Evolutionary conservation across 108 stramenopile genomes (phyloP).

Genomic region (Nitzschia sp.): DNA sequence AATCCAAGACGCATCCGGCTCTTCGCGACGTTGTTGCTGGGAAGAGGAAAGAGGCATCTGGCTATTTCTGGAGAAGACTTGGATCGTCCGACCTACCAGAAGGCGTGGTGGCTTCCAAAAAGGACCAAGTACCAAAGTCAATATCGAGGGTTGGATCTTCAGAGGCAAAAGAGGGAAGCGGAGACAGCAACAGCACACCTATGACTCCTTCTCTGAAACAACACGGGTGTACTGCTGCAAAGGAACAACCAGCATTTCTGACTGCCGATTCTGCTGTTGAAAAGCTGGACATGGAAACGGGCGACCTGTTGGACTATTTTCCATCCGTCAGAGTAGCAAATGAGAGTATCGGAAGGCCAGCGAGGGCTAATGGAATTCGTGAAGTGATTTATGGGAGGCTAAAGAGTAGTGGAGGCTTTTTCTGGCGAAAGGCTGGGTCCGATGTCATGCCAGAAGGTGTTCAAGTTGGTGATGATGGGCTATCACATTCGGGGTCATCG

Average conservation of each 20-base stretch:
- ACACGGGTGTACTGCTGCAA: too few relatives aligned
- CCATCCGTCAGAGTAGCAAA: background rate
- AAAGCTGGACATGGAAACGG: constrained; percentile 7
- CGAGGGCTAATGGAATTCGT: background rate
- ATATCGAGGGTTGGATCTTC: too few relatives aligned
- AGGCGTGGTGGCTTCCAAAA: too few relatives aligned
- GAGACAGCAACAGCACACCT: too few relatives aligned
- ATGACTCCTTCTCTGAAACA: too few relatives aligned
- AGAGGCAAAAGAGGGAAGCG: too few relatives aligned
- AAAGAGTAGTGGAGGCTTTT: background rate
- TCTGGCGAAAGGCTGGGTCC: constrained; percentile 10
- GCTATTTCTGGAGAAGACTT: constrained; percentile 17
- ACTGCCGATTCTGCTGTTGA: background rate
- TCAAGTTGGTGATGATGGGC: too few relatives aligned
- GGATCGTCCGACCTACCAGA: too few relatives aligned
- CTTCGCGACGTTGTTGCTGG: background rate
- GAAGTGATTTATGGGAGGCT: background rate
- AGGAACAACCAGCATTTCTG: too few relatives aligned
- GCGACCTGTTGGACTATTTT: background rate
- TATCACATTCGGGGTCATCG: too few relatives aligned
- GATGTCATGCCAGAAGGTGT: background rate
- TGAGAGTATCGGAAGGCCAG: background rate
- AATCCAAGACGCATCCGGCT: background rate
- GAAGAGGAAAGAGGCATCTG: background rate
- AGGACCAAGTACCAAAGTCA: too few relatives aligned